Percentiles rank a stretch among this genome's conserved stretches.
Evolutionary conservation across 306 rosid species (phyloP).

Genomic region (Carpinus viminea): DNA sequence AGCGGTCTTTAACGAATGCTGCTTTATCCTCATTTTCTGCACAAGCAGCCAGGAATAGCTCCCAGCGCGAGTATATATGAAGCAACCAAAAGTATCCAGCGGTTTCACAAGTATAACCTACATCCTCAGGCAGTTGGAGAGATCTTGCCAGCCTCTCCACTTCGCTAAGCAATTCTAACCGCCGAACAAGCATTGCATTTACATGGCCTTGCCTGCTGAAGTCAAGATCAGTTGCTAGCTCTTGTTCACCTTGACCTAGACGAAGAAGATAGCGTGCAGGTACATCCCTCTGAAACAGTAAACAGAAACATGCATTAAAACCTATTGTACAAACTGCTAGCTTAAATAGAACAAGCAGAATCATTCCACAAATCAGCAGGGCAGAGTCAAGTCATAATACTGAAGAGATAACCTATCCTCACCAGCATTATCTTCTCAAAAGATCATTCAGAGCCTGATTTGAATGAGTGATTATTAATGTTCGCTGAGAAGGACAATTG

Average conservation of each 20-base stretch:
- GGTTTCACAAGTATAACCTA: conserved; percentile 97
- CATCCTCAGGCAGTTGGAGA: conserved; percentile 95
- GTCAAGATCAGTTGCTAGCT: conserved; percentile 97
- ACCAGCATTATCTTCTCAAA: conserved; percentile 97
- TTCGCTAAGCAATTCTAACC: conserved; percentile 83
- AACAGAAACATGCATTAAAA: conserved; percentile 1
- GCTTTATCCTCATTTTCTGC: conserved; percentile 64
- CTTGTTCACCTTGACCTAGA: conserved; percentile 99
- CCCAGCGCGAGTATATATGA: conserved; percentile 98
- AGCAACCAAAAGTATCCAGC: conserved; percentile 99
- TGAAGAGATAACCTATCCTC: conserved; percentile 23
- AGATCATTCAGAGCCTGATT: conserved; percentile 97
- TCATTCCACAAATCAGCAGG: neutral
- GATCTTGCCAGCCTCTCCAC: conserved; percentile 97
- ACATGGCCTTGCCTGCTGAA: conserved; percentile 99
- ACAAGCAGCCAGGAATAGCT: conserved; percentile 85
- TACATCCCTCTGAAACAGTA: conserved; percentile 80
- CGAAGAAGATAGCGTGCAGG: conserved; percentile 99
- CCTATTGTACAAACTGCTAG: neutral
- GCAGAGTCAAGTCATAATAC: neutral
- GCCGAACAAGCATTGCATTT: conserved; percentile 92
- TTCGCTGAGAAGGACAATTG: conserved; percentile 95
- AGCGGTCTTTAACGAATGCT: conserved; percentile 75
- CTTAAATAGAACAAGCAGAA: neutral
- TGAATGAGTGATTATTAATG: conserved; percentile 94